These are phyloP conservation scores for Ganoderma lingzhi DNA, from an alignment of 1,284 basidiomycete species.

Conservation along the genomic window DNA sequence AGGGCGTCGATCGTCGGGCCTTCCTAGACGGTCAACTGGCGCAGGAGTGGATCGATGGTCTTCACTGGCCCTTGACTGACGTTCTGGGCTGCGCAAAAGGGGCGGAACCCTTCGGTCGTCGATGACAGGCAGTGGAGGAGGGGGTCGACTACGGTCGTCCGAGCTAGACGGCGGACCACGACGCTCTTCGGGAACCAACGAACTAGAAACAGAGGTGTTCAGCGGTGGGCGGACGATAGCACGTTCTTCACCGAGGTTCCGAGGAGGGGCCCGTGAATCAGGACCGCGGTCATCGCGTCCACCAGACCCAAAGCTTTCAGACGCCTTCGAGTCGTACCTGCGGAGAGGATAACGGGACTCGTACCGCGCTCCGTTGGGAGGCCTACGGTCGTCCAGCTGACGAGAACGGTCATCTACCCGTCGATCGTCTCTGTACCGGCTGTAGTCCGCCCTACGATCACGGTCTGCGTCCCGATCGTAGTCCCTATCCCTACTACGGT, in stretches of 20 bases:
- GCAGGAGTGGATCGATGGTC: slow-evolving; percentile 24
- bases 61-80: slow-evolving; percentile 18
- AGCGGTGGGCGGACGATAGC: slow-evolving; percentile 33
- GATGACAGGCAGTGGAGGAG: slow-evolving; percentile 6
- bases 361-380: slow-evolving; percentile 32
- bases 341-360: slow-evolving; percentile 35
- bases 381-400: slow-evolving; percentile 33
- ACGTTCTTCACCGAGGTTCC: slow-evolving; percentile 39
- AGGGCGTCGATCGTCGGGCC: slow-evolving; percentile 27
- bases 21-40: slow-evolving; percentile 12
- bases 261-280: slow-evolving; percentile 30
- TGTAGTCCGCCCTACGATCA: slow-evolving; percentile 37
- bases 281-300: slow-evolving; percentile 30
- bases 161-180: slow-evolving; percentile 9
- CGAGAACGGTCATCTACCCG: slow-evolving; percentile 38
- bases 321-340: slow-evolving; percentile 37
- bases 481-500: slow-evolving; percentile 35
- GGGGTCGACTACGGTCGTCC: slow-evolving; percentile 24
- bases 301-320: slow-evolving; percentile 27
- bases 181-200: slow-evolving; percentile 33
- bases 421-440: slow-evolving; percentile 36
- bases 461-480: slow-evolving; percentile 38
- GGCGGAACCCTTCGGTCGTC: slow-evolving; percentile 10
- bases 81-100: slow-evolving; percentile 22
- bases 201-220: slow-evolving; percentile 14